These are phyloP conservation scores for Naumovozyma castellii DNA, from an alignment of 805 yeast species.

Conservation along the genomic window DNA sequence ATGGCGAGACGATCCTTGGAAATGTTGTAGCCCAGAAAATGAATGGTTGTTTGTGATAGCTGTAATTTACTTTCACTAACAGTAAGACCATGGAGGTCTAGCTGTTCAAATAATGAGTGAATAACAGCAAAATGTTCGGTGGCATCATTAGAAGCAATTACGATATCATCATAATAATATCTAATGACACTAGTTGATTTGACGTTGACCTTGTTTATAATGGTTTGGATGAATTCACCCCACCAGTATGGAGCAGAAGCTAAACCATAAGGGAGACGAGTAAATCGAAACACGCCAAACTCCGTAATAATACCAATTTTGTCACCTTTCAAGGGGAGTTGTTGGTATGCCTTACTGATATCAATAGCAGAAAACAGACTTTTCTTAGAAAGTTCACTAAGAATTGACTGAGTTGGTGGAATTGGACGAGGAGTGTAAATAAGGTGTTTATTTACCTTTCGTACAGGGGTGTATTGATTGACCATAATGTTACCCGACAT, in stretches of 20 bases:
- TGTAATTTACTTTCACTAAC: slow-evolving; percentile 2
- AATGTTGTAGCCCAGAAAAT: slow-evolving; percentile 3
- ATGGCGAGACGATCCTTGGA: background rate
- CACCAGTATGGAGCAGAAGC: slow-evolving; percentile 2
- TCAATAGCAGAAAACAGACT: slow-evolving; percentile 4
- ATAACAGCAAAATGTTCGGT: background rate
- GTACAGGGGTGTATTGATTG: too few relatives aligned
- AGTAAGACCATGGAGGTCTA: slow-evolving; percentile 1
- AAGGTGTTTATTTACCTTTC: slow-evolving; percentile 3
- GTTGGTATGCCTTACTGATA: slow-evolving; percentile 3
- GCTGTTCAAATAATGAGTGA: background rate
- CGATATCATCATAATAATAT: slow-evolving; percentile 4
- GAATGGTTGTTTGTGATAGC: slow-evolving; percentile 1
- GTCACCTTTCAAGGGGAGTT: slow-evolving; percentile 2
- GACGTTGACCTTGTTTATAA: background rate
- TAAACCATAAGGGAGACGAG: slow-evolving; percentile 1
- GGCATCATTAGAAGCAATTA: slow-evolving; percentile 1
- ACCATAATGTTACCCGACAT: too few relatives aligned
- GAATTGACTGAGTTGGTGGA: slow-evolving; percentile 3
- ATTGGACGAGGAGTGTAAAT: slow-evolving; percentile 5
- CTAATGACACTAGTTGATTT: background rate
- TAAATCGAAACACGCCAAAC: slow-evolving; percentile 2
- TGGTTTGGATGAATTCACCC: slow-evolving; percentile 1
- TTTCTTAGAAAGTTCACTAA: slow-evolving; percentile 5
- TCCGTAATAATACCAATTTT: slow-evolving; percentile 2